Base-by-base conservation (phyloP, 2,329 filamentous ascomycete genomes). In the Aspergillaceae sp. region DNA sequence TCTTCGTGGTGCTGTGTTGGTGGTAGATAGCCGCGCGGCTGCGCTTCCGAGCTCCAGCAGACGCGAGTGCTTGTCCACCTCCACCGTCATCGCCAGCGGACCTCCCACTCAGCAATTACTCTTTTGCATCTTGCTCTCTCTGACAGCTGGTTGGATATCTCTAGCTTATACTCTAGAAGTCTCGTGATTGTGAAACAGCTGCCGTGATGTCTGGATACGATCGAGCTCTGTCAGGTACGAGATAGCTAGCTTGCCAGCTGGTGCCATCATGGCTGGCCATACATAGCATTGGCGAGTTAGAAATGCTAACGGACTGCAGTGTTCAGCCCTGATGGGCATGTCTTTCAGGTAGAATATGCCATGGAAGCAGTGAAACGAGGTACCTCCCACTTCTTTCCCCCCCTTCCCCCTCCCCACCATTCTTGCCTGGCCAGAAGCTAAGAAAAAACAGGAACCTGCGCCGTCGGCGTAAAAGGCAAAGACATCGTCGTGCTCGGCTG, bases 261-360 rank as follows among this genome's bases (percentile, higher is more conserved):
- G 40, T 40, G 26, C 26, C 28, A 27, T 41, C 42, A 45, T 51
- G 49, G 48, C 48, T 43, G 33, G 9, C 5, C 37, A 34, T 33
- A 8, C 19, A 19, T 19, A 19, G 19, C 19, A 19, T 19, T 19
- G 19, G 19, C 19, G 19, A 19, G 19, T 19, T 19, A 19, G 19
- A 19, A 19, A 2, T 19, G 19, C 19, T 19, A 19, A 19, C 19
- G 19, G 19, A 19, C 19, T 19, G 19, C 19, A 19, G 19, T 19
- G 19, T 19, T 42, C 65, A 97, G 91, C 80, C 92, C 92, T 64
- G 92, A 98, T 74, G 92, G 92, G 72, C 92, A 98, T 76, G 92
- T 98, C 63, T 98, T 98, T 75, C 92, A 98, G 74, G 92, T 98
- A 64, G 92, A 98, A 79, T 98, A 98, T 80, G 92, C 92, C 47